phyloP scores from a whole-genome alignment of 345 rosid species.

The Physaria fendleri region DNA sequence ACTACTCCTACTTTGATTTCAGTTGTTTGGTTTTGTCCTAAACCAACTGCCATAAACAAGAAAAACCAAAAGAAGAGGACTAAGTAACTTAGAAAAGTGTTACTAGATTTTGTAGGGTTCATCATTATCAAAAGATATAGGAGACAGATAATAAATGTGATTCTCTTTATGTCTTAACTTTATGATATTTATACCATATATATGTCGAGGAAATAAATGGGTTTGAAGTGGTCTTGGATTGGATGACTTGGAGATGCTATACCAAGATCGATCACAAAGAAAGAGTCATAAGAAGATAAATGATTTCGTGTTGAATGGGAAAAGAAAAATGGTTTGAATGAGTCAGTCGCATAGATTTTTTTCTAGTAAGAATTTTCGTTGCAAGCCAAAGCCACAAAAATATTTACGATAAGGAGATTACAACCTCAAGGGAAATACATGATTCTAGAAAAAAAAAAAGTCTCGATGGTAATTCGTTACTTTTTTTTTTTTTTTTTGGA shows the following conservation, averaged over 20 bases:
- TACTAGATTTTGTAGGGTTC: not conserved
- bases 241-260: not conserved
- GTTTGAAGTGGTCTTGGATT: not conserved
- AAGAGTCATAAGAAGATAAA: not conserved
- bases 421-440: not conserved
- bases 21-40: not conserved
- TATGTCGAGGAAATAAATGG: not conserved
- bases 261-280: not conserved
- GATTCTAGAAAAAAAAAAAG: not conserved
- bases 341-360: not conserved
- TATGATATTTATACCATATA: not conserved
- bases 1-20: constrained; percentile 34
- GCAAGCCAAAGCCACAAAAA: not conserved
- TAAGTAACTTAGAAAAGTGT: not conserved
- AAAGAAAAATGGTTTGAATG: not conserved
- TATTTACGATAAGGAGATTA: not conserved
- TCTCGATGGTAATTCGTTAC: not conserved
- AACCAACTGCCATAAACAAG: not conserved
- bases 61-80: not conserved
- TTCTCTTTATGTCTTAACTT: not conserved
- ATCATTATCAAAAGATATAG: not conserved
- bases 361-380: not conserved
- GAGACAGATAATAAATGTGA: not conserved
- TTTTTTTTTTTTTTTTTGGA: not conserved
- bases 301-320: not conserved